phyloP scores from a whole-genome alignment of 73 alveolate genomes.

The Symbiodinium natans region DNA sequence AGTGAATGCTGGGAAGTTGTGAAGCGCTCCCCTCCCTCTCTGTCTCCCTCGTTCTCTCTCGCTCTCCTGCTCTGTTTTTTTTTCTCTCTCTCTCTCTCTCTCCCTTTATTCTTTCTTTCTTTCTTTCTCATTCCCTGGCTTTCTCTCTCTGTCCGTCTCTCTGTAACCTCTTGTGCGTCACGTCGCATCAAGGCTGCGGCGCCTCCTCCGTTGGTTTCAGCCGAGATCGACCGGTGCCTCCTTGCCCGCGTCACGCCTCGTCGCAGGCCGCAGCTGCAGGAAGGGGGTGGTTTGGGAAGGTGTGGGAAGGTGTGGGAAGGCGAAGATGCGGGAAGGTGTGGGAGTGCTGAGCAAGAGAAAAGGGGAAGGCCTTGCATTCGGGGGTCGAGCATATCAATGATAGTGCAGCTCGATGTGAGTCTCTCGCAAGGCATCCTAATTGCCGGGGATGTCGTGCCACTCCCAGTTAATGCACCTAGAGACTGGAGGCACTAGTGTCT shows the following conservation, averaged over 20 bases:
- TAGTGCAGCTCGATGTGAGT: too few species aligned
- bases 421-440: constrained; percentile 24
- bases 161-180: neutral
- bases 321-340: neutral
- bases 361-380: too few species aligned
- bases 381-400: too few species aligned
- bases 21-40: neutral
- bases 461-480: too few species aligned
- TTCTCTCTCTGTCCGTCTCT: neutral
- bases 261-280: constrained; percentile 38
- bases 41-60: neutral
- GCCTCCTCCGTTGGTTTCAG: constrained; percentile 28
- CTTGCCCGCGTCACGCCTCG: constrained; percentile 27
- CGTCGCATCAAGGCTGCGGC: constrained; percentile 22
- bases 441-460: constrained; percentile 13
- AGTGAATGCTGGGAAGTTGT: too few species aligned
- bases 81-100: neutral
- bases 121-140: too few species aligned
- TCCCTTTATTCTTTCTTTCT: too few species aligned
- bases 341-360: too few species aligned
- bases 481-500: too few species aligned
- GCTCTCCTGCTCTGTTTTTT: neutral
- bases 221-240: neutral
- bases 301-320: neutral
- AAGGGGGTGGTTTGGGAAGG: neutral